A percentile compares a stretch with the other conserved stretches of the same genome.
phyloP scores from a whole-genome alignment of 1,139 yeast species.

The Yamadazyma diddensiae region DNA sequence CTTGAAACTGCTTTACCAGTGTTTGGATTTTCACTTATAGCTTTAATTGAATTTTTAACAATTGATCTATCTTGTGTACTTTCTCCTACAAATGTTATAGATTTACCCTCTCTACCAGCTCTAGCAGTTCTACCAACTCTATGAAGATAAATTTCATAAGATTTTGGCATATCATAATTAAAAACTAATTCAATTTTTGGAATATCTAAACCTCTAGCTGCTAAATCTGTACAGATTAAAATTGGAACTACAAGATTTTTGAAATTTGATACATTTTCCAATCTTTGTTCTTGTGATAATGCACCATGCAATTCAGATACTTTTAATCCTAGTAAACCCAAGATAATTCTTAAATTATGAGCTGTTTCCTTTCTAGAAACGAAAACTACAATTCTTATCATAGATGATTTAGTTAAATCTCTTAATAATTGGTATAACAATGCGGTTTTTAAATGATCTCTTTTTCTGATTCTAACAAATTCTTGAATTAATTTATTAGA shows the following conservation, averaged over 20 bases:
- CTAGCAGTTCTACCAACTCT: slow-evolving; percentile 99
- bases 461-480: slow-evolving; percentile 88
- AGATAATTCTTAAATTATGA: slow-evolving; percentile 76
- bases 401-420: slow-evolving; percentile 57
- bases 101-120: slow-evolving; percentile 95
- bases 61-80: slow-evolving; percentile 77
- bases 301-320: slow-evolving; percentile 96
- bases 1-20: slow-evolving; percentile 70
- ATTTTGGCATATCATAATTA: slow-evolving; percentile 94
- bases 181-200: slow-evolving; percentile 94
- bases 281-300: slow-evolving; percentile 91
- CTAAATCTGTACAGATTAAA: slow-evolving; percentile 92
- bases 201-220: slow-evolving; percentile 98
- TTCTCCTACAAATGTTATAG: slow-evolving; percentile 93
- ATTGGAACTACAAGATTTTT: slow-evolving; percentile 81
- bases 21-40: slow-evolving; percentile 43
- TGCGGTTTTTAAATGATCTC: slow-evolving; percentile 82
- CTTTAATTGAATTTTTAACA: slow-evolving; percentile 81
- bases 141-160: slow-evolving; percentile 86
- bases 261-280: slow-evolving; percentile 77
- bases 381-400: slow-evolving; percentile 78
- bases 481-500: slow-evolving; percentile 86
- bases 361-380: slow-evolving; percentile 90
- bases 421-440: slow-evolving; percentile 69
- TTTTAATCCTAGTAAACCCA: slow-evolving; percentile 82